Percentiles rank a stretch among this genome's conserved stretches.
phyloP scores from a whole-genome alignment of 2,329 filamentous ascomycete genomes.

The Fusarium sp. region DNA sequence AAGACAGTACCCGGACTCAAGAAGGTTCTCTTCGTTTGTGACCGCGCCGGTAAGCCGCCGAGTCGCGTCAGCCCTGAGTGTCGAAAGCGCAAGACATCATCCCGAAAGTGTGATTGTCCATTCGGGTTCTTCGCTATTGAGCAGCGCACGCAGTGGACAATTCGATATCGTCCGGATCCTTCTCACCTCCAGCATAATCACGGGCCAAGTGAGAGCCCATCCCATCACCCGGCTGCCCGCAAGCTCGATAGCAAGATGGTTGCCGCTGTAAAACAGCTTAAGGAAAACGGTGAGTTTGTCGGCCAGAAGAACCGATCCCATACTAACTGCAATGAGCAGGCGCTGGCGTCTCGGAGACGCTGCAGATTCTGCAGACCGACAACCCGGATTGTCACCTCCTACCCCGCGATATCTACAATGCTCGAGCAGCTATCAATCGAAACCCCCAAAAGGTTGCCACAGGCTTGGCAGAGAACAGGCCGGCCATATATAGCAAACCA shows the following conservation, averaged over 20 bases:
- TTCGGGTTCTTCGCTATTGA: slow-evolving; percentile 81
- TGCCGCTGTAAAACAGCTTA: slow-evolving; percentile 75
- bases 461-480: slow-evolving; percentile 72
- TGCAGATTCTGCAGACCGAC: slow-evolving; percentile 75
- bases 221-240: slow-evolving; percentile 76
- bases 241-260: slow-evolving; percentile 79
- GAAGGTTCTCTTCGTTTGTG: slow-evolving; percentile 78
- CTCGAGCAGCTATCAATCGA: slow-evolving; percentile 75
- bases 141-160: slow-evolving; percentile 76
- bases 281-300: slow-evolving; percentile 72
- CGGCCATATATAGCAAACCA: slow-evolving; percentile 77
- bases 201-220: slow-evolving; percentile 75
- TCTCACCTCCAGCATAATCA: slow-evolving; percentile 75
- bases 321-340: slow-evolving; percentile 63
- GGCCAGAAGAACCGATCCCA: slow-evolving; percentile 37
- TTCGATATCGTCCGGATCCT: slow-evolving; percentile 74
- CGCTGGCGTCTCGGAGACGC: slow-evolving; percentile 75
- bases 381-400: slow-evolving; percentile 75
- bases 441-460: slow-evolving; percentile 74
- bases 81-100: slow-evolving; percentile 76
- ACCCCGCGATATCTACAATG: slow-evolving; percentile 78
- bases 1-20: slow-evolving; percentile 77
- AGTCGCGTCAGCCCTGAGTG: slow-evolving; percentile 74
- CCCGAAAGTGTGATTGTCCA: slow-evolving; percentile 77
- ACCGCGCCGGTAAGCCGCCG: slow-evolving; percentile 75